phyloP scores from a whole-genome alignment of 345 rosid species.

The Murraya paniculata region DNA sequence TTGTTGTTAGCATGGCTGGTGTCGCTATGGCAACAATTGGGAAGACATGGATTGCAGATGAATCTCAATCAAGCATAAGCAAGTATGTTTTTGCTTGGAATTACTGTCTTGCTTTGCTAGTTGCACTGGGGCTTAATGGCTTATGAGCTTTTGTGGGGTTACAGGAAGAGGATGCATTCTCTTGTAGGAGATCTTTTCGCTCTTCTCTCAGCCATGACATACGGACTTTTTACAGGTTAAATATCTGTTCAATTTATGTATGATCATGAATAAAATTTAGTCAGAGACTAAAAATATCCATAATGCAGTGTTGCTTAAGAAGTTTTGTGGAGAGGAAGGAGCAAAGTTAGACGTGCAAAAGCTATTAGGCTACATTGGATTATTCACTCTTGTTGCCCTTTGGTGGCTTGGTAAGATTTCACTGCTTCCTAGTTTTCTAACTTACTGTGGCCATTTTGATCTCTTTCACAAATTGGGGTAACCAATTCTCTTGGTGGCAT shows the following conservation, averaged over 20 bases:
- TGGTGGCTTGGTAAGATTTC: slow-evolving; percentile 46
- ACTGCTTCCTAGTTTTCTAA: not conserved
- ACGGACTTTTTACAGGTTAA: slow-evolving; percentile 45
- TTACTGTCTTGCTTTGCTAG: not conserved
- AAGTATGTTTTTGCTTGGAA: slow-evolving; percentile 9
- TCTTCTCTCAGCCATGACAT: slow-evolving; percentile 37
- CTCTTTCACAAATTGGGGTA: too few relatives aligned
- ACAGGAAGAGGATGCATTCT: slow-evolving; percentile 29
- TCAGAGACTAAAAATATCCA: not conserved
- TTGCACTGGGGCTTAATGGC: not conserved
- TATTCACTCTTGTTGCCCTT: slow-evolving; percentile 30
- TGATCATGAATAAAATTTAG: not conserved
- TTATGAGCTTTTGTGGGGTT: too few relatives aligned
- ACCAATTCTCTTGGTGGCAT: too few relatives aligned
- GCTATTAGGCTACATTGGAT: slow-evolving; percentile 43
- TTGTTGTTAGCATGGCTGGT: slow-evolving; percentile 43
- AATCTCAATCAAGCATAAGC: slow-evolving; percentile 17
- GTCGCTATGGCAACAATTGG: slow-evolving; percentile 48
- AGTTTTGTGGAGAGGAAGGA: slow-evolving; percentile 42
- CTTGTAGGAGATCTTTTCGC: slow-evolving; percentile 42
- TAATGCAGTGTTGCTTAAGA: slow-evolving; percentile 41
- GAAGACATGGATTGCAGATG: slow-evolving; percentile 33
- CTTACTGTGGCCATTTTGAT: too few relatives aligned
- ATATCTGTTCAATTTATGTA: not conserved
- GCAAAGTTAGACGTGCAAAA: slow-evolving; percentile 46